Percentiles rank a stretch among this genome's conserved stretches.
Evolutionary conservation across 768 basidiomycete genomes (phyloP).

Genomic region (Tulasnella sp.): DNA sequence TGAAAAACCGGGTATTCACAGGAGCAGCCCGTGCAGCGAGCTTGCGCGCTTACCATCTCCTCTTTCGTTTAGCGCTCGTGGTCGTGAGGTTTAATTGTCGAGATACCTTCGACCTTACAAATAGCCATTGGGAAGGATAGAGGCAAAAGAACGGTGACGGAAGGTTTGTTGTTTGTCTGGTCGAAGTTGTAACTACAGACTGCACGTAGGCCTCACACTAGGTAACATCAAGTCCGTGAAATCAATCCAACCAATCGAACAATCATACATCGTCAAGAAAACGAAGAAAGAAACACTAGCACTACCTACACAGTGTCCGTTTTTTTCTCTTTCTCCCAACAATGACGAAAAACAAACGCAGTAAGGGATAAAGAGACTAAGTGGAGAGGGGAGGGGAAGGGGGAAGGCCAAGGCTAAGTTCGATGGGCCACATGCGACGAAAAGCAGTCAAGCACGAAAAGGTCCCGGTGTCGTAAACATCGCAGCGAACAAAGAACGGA

Average conservation of each 20-base stretch:
- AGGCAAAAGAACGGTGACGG: too few relatives aligned
- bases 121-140: too few relatives aligned
- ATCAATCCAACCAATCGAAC: background rate
- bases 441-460: background rate
- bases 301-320: background rate
- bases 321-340: background rate
- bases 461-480: background rate
- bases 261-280: background rate
- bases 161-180: too few relatives aligned
- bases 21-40: too few relatives aligned
- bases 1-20: too few relatives aligned
- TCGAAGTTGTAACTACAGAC: too few relatives aligned
- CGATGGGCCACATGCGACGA: background rate
- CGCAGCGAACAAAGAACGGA: background rate
- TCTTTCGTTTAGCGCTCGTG: too few relatives aligned
- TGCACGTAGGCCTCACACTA: background rate
- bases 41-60: too few relatives aligned
- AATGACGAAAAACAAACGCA: background rate
- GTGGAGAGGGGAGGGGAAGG: background rate
- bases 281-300: background rate
- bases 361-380: background rate
- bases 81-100: too few relatives aligned
- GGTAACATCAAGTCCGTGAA: background rate
- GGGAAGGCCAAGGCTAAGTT: background rate
- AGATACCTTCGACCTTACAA: too few relatives aligned